Conservation (phyloP, 176 grass and related monocot genomes). For the Sorghum bicolor region DNA sequence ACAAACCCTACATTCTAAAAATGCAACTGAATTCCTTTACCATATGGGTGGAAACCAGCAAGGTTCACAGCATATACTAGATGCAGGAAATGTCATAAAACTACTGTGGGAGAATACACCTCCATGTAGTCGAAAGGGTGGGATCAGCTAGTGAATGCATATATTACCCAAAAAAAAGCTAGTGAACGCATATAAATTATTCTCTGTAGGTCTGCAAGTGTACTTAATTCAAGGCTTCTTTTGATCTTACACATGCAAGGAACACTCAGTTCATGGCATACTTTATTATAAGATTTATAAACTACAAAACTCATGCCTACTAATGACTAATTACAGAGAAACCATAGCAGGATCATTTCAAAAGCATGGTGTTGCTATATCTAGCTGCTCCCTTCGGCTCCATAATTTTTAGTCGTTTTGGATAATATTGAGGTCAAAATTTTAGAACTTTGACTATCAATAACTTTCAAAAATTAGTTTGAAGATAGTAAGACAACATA, state of each 20-base stretch:
- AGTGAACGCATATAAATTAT: background rate
- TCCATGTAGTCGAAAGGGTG: background rate
- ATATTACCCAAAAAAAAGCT: too few relatives aligned
- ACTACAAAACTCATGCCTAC: background rate
- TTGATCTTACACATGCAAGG: background rate
- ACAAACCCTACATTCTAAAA: background rate
- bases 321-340: conserved; percentile 4
- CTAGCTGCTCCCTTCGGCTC: background rate
- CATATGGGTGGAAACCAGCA: background rate
- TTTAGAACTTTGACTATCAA: background rate
- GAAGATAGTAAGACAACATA: background rate
- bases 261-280: background rate
- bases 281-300: background rate
- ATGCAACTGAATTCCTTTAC: background rate
- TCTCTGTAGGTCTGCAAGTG: background rate
- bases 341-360: background rate
- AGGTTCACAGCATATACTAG: conserved; percentile 10
- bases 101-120: background rate
- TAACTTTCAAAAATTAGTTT: background rate
- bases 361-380: background rate
- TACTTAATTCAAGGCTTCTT: background rate
- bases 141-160: background rate
- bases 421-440: background rate
- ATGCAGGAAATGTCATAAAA: background rate
- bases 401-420: background rate